Percentiles rank a stretch among this genome's conserved stretches.
Evolutionary conservation across 129 eudicot species (phyloP).

Genomic region (Solidago caesia): DNA sequence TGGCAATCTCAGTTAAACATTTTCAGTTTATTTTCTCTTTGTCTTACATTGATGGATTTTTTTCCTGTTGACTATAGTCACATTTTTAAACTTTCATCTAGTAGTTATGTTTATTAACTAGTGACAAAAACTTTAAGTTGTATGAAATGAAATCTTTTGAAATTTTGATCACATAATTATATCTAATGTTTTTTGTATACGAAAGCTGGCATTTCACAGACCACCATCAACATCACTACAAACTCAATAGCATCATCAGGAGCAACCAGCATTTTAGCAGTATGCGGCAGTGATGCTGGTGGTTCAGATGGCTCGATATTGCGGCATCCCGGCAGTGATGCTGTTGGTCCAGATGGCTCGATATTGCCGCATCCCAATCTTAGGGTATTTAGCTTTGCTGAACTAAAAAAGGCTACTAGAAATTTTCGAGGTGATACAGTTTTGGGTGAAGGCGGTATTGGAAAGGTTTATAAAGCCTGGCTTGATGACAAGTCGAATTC

Average conservation of each 20-base stretch:
- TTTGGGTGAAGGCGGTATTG: conserved; percentile 62
- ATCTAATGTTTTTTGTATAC: neutral
- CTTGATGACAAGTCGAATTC: conserved; percentile 39
- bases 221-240: conserved; percentile 31
- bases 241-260: conserved; percentile 39
- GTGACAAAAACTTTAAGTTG: no score
- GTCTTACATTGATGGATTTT: no score
- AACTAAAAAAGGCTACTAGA: conserved; percentile 49
- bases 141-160: no score
- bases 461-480: conserved; percentile 64
- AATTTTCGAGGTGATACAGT: conserved; percentile 47
- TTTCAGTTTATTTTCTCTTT: no score
- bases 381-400: conserved; percentile 42
- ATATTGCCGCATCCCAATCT: conserved; percentile 48
- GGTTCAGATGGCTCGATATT: conserved; percentile 42
- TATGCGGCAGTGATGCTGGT: conserved; percentile 24
- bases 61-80: no score
- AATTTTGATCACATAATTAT: no score
- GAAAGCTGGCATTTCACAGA: conserved; percentile 41
- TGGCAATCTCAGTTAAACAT: no score
- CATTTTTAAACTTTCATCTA: no score
- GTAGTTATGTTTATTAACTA: no score
- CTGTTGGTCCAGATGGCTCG: conserved; percentile 32
- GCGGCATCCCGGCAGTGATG: conserved; percentile 46
- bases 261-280: conserved; percentile 36